Evolutionary conservation across 1,284 basidiomycete genomes (phyloP).

Genomic region (Thelephora terrestris): DNA sequence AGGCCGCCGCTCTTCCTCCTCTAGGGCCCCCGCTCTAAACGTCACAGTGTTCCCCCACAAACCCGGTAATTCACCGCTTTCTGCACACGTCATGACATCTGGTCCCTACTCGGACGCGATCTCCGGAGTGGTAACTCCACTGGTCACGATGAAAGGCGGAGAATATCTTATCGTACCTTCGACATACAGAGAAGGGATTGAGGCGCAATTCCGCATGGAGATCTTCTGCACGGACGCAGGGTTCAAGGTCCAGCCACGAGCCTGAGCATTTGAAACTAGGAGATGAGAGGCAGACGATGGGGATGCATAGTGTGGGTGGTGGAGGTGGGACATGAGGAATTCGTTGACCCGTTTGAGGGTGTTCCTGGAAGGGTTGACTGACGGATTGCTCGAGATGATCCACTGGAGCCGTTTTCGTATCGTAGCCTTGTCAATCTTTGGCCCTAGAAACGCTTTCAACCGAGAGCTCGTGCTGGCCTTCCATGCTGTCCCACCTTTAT

Average conservation of each 20-base stretch:
- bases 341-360: conserved; percentile 76
- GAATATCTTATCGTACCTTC: conserved; percentile 68
- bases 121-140: conserved; percentile 58
- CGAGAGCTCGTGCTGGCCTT: background rate
- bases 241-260: conserved; percentile 10
- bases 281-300: background rate
- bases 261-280: background rate
- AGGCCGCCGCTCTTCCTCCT: conserved; percentile 19
- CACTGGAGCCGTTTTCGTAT: conserved; percentile 68
- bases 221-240: conserved; percentile 38
- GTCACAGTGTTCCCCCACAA: conserved; percentile 41
- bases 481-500: background rate
- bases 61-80: conserved; percentile 20
- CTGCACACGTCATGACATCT: conserved; percentile 50
- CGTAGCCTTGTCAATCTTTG: conserved; percentile 35
- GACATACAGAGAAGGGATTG: conserved; percentile 53
- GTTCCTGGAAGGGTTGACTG: conserved; percentile 64
- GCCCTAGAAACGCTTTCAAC: background rate
- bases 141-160: conserved; percentile 42
- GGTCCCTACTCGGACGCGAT: conserved; percentile 69
- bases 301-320: background rate
- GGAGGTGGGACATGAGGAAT: conserved; percentile 41
- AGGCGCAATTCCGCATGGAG: conserved; percentile 49
- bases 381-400: conserved; percentile 64
- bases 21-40: conserved; percentile 41